These are phyloP conservation scores for Talaromyces trachyspermus DNA, from an alignment of 495 filamentous ascomycete genomes.

Conservation along the genomic window DNA sequence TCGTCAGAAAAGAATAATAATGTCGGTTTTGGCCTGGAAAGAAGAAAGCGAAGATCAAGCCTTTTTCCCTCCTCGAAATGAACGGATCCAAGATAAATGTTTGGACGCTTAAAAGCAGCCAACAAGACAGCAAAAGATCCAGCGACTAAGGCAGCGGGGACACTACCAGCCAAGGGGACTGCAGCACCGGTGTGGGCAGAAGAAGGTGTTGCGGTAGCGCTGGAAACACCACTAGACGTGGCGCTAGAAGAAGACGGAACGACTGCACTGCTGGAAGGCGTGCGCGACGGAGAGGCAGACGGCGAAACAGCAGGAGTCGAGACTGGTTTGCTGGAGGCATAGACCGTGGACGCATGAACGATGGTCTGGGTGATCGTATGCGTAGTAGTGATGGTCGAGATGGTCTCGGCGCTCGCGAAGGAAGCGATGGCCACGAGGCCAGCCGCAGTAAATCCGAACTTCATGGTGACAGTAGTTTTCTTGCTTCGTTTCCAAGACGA, in stretches of 20 bases:
- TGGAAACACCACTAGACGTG: neutral
- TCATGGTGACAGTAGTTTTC: constrained; percentile 2
- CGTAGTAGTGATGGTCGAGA: constrained; percentile 8
- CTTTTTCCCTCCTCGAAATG: neutral
- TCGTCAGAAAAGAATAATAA: constrained; percentile 2
- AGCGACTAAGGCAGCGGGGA: constrained; percentile 5
- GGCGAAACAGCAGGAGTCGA: constrained; percentile 2
- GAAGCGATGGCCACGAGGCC: constrained; percentile 4
- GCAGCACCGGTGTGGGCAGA: constrained; percentile 3
- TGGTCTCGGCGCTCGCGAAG: neutral
- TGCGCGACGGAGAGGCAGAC: neutral
- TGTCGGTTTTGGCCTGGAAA: neutral
- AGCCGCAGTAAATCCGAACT: constrained; percentile 2
- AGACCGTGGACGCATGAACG: constrained; percentile 3
- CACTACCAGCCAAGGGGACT: constrained; percentile 3
- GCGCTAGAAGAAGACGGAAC: neutral
- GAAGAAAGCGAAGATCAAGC: neutral
- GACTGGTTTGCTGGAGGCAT: constrained; percentile 2
- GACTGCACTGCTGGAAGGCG: constrained; percentile 3
- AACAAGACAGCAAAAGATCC: constrained; percentile 7
- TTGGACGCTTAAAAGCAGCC: constrained; percentile 8
- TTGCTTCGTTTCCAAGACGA: neutral
- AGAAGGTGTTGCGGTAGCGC: neutral
- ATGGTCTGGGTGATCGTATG: constrained; percentile 7
- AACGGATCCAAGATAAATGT: neutral